phyloP scores from a whole-genome alignment of 2,329 filamentous ascomycete species.

The Dactylellina cionopaga region DNA sequence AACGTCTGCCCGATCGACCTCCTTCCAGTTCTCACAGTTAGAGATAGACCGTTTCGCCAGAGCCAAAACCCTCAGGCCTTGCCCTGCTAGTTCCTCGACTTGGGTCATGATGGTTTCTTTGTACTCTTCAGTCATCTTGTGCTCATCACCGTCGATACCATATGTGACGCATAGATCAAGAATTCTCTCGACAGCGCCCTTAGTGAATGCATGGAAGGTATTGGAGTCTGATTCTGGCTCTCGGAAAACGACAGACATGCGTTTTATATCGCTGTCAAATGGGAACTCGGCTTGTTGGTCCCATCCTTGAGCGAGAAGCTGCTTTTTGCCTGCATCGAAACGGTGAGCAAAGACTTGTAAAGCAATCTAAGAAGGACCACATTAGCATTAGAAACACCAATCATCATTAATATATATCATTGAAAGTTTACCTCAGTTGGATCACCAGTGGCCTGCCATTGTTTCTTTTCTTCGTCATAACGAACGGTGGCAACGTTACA shows the following conservation, averaged over 20 bases:
- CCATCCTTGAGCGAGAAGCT: conserved; percentile 65
- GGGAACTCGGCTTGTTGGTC: conserved; percentile 74
- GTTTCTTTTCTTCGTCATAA: conserved; percentile 61
- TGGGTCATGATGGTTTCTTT: conserved; percentile 70
- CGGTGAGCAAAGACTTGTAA: conserved; percentile 78
- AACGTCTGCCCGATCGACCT: conserved; percentile 68
- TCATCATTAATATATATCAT: not conserved
- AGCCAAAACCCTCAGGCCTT: conserved; percentile 75
- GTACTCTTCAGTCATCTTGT: conserved; percentile 60
- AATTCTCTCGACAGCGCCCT: conserved; percentile 76
- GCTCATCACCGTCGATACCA: conserved; percentile 61
- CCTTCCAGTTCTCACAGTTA: conserved; percentile 61
- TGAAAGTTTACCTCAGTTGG: conserved; percentile 66
- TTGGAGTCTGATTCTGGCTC: conserved; percentile 20
- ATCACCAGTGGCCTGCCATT: conserved; percentile 71
- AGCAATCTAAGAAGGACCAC: conserved; percentile 64
- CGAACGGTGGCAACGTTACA: conserved; percentile 74
- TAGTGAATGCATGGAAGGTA: conserved; percentile 64
- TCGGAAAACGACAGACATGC: conserved; percentile 59
- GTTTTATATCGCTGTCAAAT: conserved; percentile 78
- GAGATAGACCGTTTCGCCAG: conserved; percentile 63
- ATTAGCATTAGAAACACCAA: no score
- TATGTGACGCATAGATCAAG: conserved; percentile 71
- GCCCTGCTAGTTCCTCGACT: conserved; percentile 74
- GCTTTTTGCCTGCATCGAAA: conserved; percentile 71